Base-by-base conservation (phyloP, 257 asterid species). In the Salvia hispanica region DNA sequence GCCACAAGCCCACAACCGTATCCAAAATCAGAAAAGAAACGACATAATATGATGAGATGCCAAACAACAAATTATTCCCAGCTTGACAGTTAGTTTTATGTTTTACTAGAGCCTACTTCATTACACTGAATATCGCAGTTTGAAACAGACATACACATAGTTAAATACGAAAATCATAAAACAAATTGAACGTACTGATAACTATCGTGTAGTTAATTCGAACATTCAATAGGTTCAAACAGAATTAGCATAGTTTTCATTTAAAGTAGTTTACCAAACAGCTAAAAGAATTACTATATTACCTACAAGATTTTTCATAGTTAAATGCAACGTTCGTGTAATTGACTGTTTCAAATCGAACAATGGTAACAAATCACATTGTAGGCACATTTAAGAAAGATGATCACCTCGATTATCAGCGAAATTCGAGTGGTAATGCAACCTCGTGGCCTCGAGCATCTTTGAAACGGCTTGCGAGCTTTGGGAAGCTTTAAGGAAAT, bases 361-460 rank as follows among this genome's bases (percentile, higher is more conserved):
- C 10, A 0, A 25, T 25, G 31, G 31, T 25, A 25, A 25, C 31
- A 50, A 54, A 44, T 57, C 12, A 9, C 42, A 64, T 40, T 62
- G 47, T 50, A 15, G 39, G 33, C 5, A 42, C 3, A 34, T 3
- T 7, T 34, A 61, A 55, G 53, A 51, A 52, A 48, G 47, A 64
- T 36, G 54, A 55, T 83, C 79, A 90, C 99, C 99, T 88, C 90
- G 86, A 83, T 89, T 86, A 82, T 93, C 97, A 0, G 99, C 96
- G 55, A 93, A 93, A 73, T 90, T 93, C 0, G 96, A 88, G 81
- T 93, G 99, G 71, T 90, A 93, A 80, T 93, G 99, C 87, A 93
- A 66, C 79, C 86, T 78, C 1, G 96, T 88, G 46, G 99, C 99
- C 85, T 93, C 99, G 25, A 93, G 88, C 96, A 85, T 86, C 89